Evolutionary conservation across 2,329 filamentous ascomycete genomes (phyloP).

Genomic region (Meredithiella fracta): DNA sequence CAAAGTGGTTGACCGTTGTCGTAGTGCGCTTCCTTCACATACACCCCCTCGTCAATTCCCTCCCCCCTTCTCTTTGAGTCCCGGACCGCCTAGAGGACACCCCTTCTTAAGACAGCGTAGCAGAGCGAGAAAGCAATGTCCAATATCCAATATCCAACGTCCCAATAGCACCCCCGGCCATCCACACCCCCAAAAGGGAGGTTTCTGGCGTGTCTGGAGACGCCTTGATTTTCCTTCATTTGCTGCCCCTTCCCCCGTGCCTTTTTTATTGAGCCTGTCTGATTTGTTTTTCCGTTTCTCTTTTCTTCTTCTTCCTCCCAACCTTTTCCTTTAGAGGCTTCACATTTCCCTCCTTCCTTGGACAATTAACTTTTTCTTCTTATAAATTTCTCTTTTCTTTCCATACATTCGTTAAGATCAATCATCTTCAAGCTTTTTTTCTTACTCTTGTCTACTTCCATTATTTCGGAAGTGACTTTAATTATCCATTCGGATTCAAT

Average conservation of each 20-base stretch:
- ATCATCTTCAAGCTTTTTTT: slow-evolving; percentile 7
- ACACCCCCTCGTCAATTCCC: too few relatives aligned
- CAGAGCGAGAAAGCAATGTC: too few relatives aligned
- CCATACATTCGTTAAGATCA: slow-evolving; percentile 19
- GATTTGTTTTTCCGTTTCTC: slow-evolving; percentile 17
- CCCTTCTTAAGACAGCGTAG: not conserved
- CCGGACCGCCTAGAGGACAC: not conserved
- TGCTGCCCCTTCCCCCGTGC: slow-evolving; percentile 11
- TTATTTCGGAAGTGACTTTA: slow-evolving; percentile 13
- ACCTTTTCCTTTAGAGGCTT: slow-evolving; percentile 14
- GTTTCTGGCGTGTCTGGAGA: slow-evolving; percentile 7
- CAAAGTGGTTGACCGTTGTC: not conserved
- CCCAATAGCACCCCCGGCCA: not conserved
- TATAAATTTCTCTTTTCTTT: slow-evolving; percentile 17
- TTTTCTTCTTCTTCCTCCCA: slow-evolving; percentile 18
- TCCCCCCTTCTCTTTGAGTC: not conserved
- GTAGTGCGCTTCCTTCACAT: not conserved
- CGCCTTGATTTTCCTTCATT: slow-evolving; percentile 15
- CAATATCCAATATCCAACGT: too few relatives aligned
- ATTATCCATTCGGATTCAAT: slow-evolving; percentile 12
- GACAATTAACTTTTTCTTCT: slow-evolving; percentile 16
- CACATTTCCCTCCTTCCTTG: slow-evolving; percentile 12
- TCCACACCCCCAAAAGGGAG: slow-evolving; percentile 1
- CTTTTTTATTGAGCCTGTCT: slow-evolving; percentile 16
- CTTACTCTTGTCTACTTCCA: slow-evolving; percentile 13